Conservation (phyloP, 345 rosid genomes). For the Linum tenue region DNA sequence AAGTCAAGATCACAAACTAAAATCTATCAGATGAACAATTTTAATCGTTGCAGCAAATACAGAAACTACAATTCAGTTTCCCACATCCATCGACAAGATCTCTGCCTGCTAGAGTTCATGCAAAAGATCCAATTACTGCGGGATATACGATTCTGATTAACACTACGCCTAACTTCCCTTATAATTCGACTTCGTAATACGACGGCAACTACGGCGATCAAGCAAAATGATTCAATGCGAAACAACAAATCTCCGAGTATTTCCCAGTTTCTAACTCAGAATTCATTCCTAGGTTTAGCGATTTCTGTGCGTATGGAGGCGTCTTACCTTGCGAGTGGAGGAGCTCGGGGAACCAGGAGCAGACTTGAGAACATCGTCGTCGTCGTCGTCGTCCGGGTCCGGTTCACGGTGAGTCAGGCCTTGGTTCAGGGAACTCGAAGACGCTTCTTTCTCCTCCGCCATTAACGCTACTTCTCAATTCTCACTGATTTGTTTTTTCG, state of each 20-base stretch:
- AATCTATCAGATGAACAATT: slow-evolving; percentile 3
- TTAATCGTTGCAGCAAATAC: neutral
- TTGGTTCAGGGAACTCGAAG: slow-evolving; percentile 47
- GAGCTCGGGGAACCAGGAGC: slow-evolving; percentile 46
- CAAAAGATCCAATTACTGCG: neutral
- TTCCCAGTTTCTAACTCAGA: neutral
- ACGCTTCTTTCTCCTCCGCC: slow-evolving; percentile 58
- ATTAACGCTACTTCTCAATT: slow-evolving; percentile 9
- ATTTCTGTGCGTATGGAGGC: neutral
- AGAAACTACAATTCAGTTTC: neutral
- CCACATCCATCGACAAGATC: neutral
- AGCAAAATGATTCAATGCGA: neutral
- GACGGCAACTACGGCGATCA: neutral
- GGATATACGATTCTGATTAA: neutral
- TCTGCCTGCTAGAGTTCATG: neutral
- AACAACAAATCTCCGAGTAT: neutral
- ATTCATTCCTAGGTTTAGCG: neutral
- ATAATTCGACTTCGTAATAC: neutral
- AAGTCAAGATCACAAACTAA: slow-evolving; percentile 6
- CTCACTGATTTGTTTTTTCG: no score
- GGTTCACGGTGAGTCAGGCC: slow-evolving; percentile 8
- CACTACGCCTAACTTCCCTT: neutral
- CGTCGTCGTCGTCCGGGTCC: slow-evolving; percentile 39
- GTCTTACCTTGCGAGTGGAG: slow-evolving; percentile 51
- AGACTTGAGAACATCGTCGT: slow-evolving; percentile 54